Percentiles rank a stretch among this genome's conserved stretches.
Conservation (phyloP, 108 stramenopile genomes). For the Cyclostephanos tholiformis region DNA sequence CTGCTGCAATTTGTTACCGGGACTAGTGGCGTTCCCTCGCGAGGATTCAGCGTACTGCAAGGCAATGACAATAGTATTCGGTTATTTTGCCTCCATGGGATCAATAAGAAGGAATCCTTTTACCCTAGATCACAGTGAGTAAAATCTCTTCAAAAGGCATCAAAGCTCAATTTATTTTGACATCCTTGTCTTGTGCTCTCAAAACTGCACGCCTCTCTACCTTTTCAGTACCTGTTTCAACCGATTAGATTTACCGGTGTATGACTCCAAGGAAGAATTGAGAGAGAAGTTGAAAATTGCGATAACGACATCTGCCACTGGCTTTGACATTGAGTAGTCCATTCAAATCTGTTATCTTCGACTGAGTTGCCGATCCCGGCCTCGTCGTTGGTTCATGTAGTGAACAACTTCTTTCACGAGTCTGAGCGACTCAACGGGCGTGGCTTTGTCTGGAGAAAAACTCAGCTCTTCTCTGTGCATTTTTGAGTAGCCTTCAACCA, state of each 20-base stretch:
- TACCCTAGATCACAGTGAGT: slow-evolving; percentile 91
- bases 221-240: slow-evolving; percentile 89
- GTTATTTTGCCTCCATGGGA: slow-evolving; percentile 93
- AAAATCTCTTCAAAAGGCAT: neutral
- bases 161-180: neutral
- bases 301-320: slow-evolving; percentile 86
- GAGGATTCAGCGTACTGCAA: slow-evolving; percentile 94
- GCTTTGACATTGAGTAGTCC: slow-evolving; percentile 89
- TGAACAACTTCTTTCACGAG: no score
- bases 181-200: neutral
- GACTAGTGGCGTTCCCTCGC: slow-evolving; percentile 91
- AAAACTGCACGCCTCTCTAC: neutral
- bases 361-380: neutral
- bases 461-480: no score
- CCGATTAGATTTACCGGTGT: slow-evolving; percentile 94
- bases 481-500: neutral
- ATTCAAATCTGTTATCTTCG: neutral
- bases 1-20: slow-evolving; percentile 97
- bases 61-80: slow-evolving; percentile 94
- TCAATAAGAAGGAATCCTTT: slow-evolving; percentile 55
- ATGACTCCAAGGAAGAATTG: slow-evolving; percentile 82
- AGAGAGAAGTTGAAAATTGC: slow-evolving; percentile 86
- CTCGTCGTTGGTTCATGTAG: no score
- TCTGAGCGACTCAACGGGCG: no score
- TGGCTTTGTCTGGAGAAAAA: no score